Evolutionary conservation across 306 rosid genomes (phyloP).

Genomic region (Abrus pulchellus): DNA sequence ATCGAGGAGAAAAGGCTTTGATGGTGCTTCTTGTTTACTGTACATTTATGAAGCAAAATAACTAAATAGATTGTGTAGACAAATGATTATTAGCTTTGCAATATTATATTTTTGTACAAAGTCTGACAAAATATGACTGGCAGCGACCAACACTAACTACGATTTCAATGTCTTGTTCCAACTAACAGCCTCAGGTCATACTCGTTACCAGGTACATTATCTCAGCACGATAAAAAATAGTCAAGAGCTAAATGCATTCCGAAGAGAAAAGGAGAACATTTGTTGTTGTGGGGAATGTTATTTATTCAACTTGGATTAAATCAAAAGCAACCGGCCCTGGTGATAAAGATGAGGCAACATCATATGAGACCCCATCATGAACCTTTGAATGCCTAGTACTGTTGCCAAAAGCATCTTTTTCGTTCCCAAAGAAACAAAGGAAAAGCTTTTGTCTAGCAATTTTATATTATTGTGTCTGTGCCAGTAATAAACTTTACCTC

Average conservation of each 20-base stretch:
- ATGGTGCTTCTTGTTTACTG: not conserved
- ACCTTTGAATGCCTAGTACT: constrained; percentile 43
- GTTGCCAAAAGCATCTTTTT: constrained; percentile 49
- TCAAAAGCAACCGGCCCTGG: constrained; percentile 41
- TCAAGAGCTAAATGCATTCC: constrained; percentile 31
- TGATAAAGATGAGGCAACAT: constrained; percentile 53
- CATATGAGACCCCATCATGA: constrained; percentile 52
- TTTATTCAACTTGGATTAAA: constrained; percentile 46
- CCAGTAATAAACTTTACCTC: constrained; percentile 41
- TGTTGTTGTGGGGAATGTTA: constrained; percentile 23
- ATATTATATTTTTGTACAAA: constrained; percentile 9
- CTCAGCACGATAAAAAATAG: not conserved
- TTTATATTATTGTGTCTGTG: constrained; percentile 1
- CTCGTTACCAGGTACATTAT: constrained; percentile 23
- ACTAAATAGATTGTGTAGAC: not conserved
- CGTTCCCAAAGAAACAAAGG: constrained; percentile 44
- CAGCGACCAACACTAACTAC: constrained; percentile 42
- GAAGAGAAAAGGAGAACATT: constrained; percentile 35
- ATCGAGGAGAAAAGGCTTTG: not conserved
- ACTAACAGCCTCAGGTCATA: constrained; percentile 28
- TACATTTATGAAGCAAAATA: constrained; percentile 4
- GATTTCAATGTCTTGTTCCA: not conserved
- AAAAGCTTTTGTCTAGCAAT: constrained; percentile 36
- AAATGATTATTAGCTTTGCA: not conserved
- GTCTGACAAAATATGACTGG: constrained; percentile 10